phyloP scores from a whole-genome alignment of 345 rosid genomes.

The Ailanthus altissimus region DNA sequence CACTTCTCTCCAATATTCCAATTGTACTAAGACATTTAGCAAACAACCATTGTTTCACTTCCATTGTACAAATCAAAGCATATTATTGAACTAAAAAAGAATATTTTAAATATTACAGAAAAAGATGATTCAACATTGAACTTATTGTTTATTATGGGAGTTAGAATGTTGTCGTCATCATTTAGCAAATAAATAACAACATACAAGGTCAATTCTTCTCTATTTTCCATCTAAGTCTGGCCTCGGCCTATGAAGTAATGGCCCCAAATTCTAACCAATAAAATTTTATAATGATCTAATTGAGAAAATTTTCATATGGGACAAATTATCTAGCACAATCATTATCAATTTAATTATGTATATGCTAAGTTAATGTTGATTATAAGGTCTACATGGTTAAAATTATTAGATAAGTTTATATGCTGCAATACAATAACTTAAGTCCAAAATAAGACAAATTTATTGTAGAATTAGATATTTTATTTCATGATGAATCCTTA shows the following conservation, averaged over 20 bases:
- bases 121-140: too few relatives aligned
- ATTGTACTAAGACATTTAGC: too few relatives aligned
- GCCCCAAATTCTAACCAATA: not conserved
- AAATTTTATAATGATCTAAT: not conserved
- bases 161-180: not conserved
- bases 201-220: not conserved
- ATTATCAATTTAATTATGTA: not conserved
- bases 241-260: not conserved
- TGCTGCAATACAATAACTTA: not conserved
- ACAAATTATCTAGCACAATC: not conserved
- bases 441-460: not conserved
- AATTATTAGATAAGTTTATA: not conserved
- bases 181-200: not conserved
- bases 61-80: too few relatives aligned
- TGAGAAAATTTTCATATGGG: slow-evolving; percentile 15
- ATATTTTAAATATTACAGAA: not conserved
- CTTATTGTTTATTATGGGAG: too few relatives aligned
- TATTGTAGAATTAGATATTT: not conserved
- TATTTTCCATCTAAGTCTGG: not conserved
- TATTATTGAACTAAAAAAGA: too few relatives aligned
- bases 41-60: too few relatives aligned
- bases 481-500: not conserved
- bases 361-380: slow-evolving; percentile 14
- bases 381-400: not conserved
- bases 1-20: too few relatives aligned